phyloP scores from a whole-genome alignment of 129 eudicot genomes.

The Saposhnikovia divaricata region DNA sequence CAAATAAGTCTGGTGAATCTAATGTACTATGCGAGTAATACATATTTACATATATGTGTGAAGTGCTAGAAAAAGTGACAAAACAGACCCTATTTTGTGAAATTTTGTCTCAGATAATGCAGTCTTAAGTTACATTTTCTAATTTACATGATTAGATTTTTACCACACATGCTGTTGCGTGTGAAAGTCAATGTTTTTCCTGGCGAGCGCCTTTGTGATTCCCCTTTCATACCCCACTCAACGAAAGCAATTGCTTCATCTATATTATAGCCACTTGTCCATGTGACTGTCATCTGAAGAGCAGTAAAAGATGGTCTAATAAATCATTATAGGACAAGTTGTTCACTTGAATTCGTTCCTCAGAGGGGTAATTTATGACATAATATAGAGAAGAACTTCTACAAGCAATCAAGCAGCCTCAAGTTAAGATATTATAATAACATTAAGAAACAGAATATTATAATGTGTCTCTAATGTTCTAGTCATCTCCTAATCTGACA shows the following conservation, averaged over 20 bases:
- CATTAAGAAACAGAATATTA: neutral
- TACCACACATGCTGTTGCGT: conserved; percentile 88
- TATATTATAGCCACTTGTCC: conserved; percentile 96
- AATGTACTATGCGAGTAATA: too few relatives aligned
- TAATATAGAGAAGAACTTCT: neutral
- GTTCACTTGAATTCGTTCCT: neutral
- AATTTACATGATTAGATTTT: neutral
- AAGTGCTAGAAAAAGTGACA: too few relatives aligned
- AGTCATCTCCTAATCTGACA: too few relatives aligned
- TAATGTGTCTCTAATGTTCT: neutral
- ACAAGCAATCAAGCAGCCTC: neutral
- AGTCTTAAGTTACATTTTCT: neutral
- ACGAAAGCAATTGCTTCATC: conserved; percentile 89
- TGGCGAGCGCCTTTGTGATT: conserved; percentile 37
- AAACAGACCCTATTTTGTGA: too few relatives aligned
- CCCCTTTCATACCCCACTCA: conserved; percentile 66
- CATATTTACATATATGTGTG: too few relatives aligned
- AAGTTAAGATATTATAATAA: neutral
- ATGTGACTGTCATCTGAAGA: conserved; percentile 84
- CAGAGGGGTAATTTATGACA: neutral
- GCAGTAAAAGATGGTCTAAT: neutral
- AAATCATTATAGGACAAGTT: neutral
- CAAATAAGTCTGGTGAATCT: too few relatives aligned
- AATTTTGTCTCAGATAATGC: neutral
- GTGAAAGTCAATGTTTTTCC: conserved; percentile 78